Evolutionary conservation across 306 rosid genomes (phyloP), one percentile per base, ranked within the genome.

Genomic region (Cucumis sativus): DNA sequence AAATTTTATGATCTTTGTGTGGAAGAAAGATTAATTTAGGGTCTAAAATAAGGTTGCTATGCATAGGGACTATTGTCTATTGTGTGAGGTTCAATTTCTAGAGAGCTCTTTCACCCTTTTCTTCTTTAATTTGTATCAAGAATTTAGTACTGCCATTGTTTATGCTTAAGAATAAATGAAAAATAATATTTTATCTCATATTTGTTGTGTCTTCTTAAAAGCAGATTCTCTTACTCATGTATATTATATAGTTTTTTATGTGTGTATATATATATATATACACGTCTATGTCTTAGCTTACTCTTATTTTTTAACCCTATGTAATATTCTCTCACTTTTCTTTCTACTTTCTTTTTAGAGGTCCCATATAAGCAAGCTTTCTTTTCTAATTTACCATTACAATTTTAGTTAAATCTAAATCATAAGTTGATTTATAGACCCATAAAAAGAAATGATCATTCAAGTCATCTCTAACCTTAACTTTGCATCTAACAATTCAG

Each of bases 81-180:
- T 45, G 75, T 23, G 76, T 70, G 76, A 71, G 76, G 41, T 23
- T 71, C 21, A 69, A 20, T 43, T 69, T 69, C 75, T 43, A 23
- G 75, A 69, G 75, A 43, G 75, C 73, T 66, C 6, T 16, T 52
- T 13, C 25, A 25, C 14, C 20, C 18, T 13, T 49, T 49, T 49
- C 25, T 13, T 49, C 30, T 28, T 28, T 28, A 28, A 15, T 16
- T 25, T 72, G 76, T 51, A 72, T 72, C 45, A 72, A 72, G 84
- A 84, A 40, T 79, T 25, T 81, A 81, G 87, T 84, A 16, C 82
- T 88, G 88, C 88, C 81, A 84, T 81, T 77, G 77, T 85, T 86
- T 81, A 60, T 85, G 80, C 65, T 84, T 78, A 49, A 78, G 82
- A 84, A 82, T 83, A 87, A 83, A 74, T 83, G 77, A 55, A 78